Evolutionary conservation across 345 rosid genomes (phyloP), one percentile per base, ranked within the genome.

Genomic region (Isatis tinctoria): DNA sequence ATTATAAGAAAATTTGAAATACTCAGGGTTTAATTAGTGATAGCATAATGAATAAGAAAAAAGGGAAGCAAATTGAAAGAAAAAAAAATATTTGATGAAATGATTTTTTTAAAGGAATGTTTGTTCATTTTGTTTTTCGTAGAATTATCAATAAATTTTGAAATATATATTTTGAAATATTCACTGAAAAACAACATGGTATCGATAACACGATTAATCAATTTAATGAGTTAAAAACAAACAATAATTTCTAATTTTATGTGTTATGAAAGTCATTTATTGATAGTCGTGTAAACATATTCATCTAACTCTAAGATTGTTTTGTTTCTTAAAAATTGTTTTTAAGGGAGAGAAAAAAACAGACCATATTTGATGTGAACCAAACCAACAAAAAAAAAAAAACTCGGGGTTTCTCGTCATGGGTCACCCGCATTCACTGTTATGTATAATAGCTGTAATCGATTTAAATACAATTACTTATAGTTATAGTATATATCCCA

Each of bases 331-430:
- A 7, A 48, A 37, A 61, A 37, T 37, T 37, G 33, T 53, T 49
- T 72, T 39, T 13, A 51, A 51, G 24, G 12, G 16, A 22, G 24
- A 18, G n/a, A 22, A 22, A 40, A 11, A 52, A 6, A 45, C 53
- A 65, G 76, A 73, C 63, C 69, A 72, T 72, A 62, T 14, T 14
- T 52, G 77, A 64, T 43, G 71, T 44, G 77, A 35, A 73, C 60
- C 49, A 48, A 47, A 60, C 44, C 65, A 40, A 43, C 10, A 12
- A 32, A 11, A 12, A 40, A 11, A 52, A 18, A 12, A 39, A 18
- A 40, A 28, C 27, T 39, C 35, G 10, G 30, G 8, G 10, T 24
- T 28, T 2, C 26, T 45, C 18, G 57, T 22, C 48, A 54, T 43
- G 37, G 39, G 65, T 64, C 44, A 73, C 57, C 58, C 47, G 71